Percentiles rank a stretch among this genome's conserved stretches.
phyloP scores from a whole-genome alignment of 2,329 filamentous ascomycete species.

The Ceratocystis albifundus region DNA sequence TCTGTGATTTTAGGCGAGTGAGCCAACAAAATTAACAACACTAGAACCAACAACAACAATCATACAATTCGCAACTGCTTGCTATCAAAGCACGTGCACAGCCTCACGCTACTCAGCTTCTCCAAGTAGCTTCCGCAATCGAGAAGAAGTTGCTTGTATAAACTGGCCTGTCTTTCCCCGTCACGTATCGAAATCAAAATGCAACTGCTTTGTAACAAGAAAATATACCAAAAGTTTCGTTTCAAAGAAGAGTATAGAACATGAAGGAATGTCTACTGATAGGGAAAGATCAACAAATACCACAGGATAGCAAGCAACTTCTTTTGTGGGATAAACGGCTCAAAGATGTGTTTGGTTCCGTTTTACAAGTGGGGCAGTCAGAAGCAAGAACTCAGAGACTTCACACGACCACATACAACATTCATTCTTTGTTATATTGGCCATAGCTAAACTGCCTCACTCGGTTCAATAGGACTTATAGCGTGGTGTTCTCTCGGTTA shows the following conservation, averaged over 20 bases:
- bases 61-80: not conserved
- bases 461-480: not conserved
- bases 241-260: not conserved
- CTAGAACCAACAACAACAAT: not conserved
- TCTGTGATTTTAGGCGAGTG: not conserved
- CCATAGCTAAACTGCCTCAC: not conserved
- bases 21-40: not conserved
- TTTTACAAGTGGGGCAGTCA: not conserved
- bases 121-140: not conserved
- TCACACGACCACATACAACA: not conserved
- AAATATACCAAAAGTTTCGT: too few relatives aligned
- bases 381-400: not conserved
- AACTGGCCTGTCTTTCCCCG: too few relatives aligned
- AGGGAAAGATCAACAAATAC: not conserved
- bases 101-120: not conserved
- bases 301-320: not conserved
- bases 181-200: too few relatives aligned
- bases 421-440: not conserved
- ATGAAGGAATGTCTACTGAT: not conserved
- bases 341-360: not conserved
- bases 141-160: not conserved
- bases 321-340: not conserved
- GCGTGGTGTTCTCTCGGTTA: not conserved
- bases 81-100: not conserved
- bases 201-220: not conserved